Evolutionary conservation across 805 yeast species (phyloP).

Genomic region (Ogataea ganodermae): DNA sequence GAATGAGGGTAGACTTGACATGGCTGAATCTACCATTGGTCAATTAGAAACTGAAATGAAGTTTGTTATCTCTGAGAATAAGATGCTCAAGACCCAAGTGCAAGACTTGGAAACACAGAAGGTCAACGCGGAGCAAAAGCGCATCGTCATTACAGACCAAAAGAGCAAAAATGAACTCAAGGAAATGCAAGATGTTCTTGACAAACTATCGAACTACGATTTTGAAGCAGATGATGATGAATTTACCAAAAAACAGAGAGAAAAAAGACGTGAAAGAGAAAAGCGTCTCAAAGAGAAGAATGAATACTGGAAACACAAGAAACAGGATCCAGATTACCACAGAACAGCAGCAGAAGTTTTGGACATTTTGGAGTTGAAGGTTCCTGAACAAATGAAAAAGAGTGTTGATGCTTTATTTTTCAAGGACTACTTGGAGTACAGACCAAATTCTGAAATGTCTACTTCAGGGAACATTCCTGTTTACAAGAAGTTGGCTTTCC

Average conservation of each 20-base stretch:
- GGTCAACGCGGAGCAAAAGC: too few relatives aligned
- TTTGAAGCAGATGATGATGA: neutral
- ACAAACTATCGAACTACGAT: too few relatives aligned
- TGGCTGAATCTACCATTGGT: too few relatives aligned
- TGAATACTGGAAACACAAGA: neutral
- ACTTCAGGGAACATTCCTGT: neutral
- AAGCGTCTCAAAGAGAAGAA: neutral
- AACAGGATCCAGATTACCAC: neutral
- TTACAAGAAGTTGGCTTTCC: neutral
- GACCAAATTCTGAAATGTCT: neutral
- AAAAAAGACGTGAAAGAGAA: neutral
- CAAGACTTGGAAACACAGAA: too few relatives aligned
- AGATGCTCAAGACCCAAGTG: too few relatives aligned
- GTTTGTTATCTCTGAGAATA: too few relatives aligned
- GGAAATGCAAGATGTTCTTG: neutral
- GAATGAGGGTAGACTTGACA: too few relatives aligned
- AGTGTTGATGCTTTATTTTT: neutral
- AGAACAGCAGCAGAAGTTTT: neutral
- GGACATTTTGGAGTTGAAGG: neutral
- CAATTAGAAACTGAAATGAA: too few relatives aligned
- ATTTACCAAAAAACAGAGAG: neutral
- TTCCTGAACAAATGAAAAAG: neutral
- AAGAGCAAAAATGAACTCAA: neutral
- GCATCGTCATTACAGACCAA: too few relatives aligned
- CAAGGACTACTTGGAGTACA: neutral